Base-by-base conservation (phyloP, 2,329 filamentous ascomycete species). In the Byssothecium circinans region DNA sequence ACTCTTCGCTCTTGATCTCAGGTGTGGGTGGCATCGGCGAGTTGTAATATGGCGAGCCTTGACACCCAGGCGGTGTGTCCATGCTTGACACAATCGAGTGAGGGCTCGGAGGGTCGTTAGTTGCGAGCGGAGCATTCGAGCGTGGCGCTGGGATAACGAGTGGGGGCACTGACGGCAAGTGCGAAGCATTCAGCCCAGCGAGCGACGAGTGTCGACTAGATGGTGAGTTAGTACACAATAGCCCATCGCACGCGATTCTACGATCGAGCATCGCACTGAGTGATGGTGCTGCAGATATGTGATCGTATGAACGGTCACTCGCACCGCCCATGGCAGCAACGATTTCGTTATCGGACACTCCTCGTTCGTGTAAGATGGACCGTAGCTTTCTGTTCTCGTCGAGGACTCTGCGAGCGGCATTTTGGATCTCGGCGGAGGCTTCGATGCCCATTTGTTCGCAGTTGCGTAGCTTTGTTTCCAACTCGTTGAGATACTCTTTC, bases 401-500 rank as follows among this genome's bases (percentile, higher is more conserved):
- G 4, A 82, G 78, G 2, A 90, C 87, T 45, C 74, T 80, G 46
- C 85, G 76, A 2, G 87, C 87, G 0, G 86, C 87, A 41, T 78
- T 73, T 64, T 91, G 88, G 10, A 91, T 83, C 62, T 89, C 86
- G n/a, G 79, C 75, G 1, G 84, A 86, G 3, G 85, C 87, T 60
- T 86, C 80, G 40, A 87, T 78, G 15, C 87, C 87, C 25, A 80
- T 74, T 30, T 81, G 75, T 66, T 90, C 85, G 63, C 81, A 88
- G 43, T 74, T 71, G 38, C 83, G 80, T 47, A 86, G 71, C 50
- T 82, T 83, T 44, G 78, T 74, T 69, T 91, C 86, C 22, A 90
- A 78, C 45, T 87, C 84, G 52, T 83, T 76, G 32, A 89, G 73
- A 63, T 91, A 89, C 62, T 89, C 86, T 73, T 87, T 88, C 54